A percentile compares a stretch with the other conserved stretches of the same genome.
phyloP scores from a whole-genome alignment of 2,329 filamentous ascomycete species.

The Fusarium globosum region DNA sequence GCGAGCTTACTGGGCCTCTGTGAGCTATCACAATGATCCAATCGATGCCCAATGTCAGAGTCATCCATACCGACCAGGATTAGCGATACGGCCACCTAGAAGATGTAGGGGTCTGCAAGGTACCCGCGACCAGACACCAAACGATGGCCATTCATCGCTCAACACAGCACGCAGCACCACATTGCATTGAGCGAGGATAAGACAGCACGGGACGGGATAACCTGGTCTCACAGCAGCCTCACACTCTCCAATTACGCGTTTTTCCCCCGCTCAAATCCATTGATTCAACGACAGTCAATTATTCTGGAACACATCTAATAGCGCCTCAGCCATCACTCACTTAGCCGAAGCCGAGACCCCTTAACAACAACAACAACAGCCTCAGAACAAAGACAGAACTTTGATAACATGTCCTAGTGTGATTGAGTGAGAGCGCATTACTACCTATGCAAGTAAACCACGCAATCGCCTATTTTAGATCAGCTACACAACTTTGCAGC shows the following conservation, averaged over 20 bases:
- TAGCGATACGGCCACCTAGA: slow-evolving; percentile 7
- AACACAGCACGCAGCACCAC: slow-evolving; percentile 6
- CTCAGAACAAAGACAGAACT: not conserved
- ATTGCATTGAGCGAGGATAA: not conserved
- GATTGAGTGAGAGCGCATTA: not conserved
- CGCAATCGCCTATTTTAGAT: slow-evolving; percentile 14
- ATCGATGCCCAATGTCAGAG: slow-evolving; percentile 12
- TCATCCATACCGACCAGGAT: slow-evolving; percentile 25
- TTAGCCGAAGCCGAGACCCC: slow-evolving; percentile 10
- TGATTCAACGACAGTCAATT: slow-evolving; percentile 20
- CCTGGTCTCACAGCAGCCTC: slow-evolving; percentile 21
- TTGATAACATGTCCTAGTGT: not conserved
- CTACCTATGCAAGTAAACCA: slow-evolving; percentile 9
- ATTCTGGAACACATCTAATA: slow-evolving; percentile 28
- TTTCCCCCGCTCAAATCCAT: slow-evolving; percentile 1
- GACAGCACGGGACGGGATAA: not conserved
- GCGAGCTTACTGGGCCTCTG: slow-evolving; percentile 13
- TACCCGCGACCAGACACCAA: slow-evolving; percentile 39
- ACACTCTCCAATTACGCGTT: slow-evolving; percentile 7
- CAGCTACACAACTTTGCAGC: slow-evolving; percentile 16
- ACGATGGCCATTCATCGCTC: slow-evolving; percentile 4
- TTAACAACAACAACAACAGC: not conserved
- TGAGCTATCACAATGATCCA: slow-evolving; percentile 32
- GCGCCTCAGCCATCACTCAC: slow-evolving; percentile 4
- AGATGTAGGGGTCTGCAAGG: slow-evolving; percentile 39